These are phyloP conservation scores for Annona squamosa DNA, from an alignment of 164 flowering plant species.

Conservation along the genomic window DNA sequence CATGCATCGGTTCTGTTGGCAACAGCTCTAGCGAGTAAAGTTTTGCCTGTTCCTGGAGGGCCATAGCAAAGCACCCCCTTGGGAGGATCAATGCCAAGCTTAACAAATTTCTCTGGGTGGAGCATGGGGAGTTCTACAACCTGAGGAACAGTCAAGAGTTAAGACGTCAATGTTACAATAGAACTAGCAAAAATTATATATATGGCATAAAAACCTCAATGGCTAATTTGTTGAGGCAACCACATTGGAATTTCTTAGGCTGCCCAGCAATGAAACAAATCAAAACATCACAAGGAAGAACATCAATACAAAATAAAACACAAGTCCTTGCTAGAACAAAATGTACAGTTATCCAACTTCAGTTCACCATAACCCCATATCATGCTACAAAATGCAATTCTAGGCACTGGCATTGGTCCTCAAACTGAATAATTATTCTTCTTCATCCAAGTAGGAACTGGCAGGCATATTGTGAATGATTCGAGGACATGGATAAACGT, in stretches of 20 bases:
- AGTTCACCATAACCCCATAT: too few species aligned
- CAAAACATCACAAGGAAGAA: too few species aligned
- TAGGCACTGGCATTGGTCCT: too few species aligned
- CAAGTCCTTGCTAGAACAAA: too few species aligned
- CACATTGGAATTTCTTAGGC: background rate
- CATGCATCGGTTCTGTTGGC: slow-evolving; percentile 98
- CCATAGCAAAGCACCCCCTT: slow-evolving; percentile 98
- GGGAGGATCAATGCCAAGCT: slow-evolving; percentile 99
- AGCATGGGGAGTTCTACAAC: slow-evolving; percentile 96
- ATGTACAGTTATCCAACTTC: too few species aligned
- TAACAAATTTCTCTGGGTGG: slow-evolving; percentile 95
- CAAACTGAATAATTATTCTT: too few species aligned
- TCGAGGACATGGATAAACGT: too few species aligned
- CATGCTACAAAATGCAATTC: too few species aligned
- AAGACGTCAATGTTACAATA: background rate
- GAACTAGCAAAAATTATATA: background rate
- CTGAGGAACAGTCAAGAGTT: slow-evolving; percentile 17
- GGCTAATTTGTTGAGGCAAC: background rate
- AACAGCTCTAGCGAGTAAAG: slow-evolving; percentile 94
- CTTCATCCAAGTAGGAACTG: too few species aligned
- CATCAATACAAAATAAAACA: too few species aligned
- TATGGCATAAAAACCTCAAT: background rate
- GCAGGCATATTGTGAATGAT: too few species aligned
- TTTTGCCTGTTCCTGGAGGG: slow-evolving; percentile 98
- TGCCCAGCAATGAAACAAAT: too few species aligned